A percentile compares a stretch with the other conserved stretches of the same genome.
phyloP scores from a whole-genome alignment of 495 filamentous ascomycete genomes.

The Daldinia concentrica region DNA sequence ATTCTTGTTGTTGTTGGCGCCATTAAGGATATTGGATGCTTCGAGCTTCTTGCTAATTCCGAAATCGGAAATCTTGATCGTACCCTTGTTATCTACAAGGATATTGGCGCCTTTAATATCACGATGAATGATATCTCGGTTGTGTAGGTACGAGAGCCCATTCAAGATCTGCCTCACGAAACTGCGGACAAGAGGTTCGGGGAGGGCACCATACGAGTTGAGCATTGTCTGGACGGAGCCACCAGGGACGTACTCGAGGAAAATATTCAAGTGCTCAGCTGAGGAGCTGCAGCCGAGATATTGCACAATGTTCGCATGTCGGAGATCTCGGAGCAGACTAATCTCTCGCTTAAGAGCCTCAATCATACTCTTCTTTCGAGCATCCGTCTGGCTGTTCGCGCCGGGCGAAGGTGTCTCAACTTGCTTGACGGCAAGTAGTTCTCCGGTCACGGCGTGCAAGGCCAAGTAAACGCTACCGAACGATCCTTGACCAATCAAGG shows the following conservation, averaged over 20 bases:
- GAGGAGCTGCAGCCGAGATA: constrained; percentile 95
- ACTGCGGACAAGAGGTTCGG: constrained; percentile 92
- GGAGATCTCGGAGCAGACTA: constrained; percentile 88
- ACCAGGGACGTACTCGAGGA: constrained; percentile 98
- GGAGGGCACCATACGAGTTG: constrained; percentile 94
- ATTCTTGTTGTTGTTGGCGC: constrained; percentile 70
- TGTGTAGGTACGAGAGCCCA: constrained; percentile 95
- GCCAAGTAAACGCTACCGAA: constrained; percentile 98
- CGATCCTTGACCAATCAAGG: constrained; percentile 93
- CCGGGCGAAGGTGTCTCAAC: constrained; percentile 89
- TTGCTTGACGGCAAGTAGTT: constrained; percentile 98
- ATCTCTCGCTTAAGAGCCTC: constrained; percentile 97
- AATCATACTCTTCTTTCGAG: constrained; percentile 96
- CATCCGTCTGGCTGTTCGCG: constrained; percentile 80
- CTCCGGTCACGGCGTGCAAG: constrained; percentile 95
- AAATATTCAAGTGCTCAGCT: constrained; percentile 95
- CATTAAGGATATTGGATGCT: constrained; percentile 68
- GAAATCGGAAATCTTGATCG: constrained; percentile 99
- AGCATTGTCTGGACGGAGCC: constrained; percentile 98
- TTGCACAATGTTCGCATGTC: constrained; percentile 97
- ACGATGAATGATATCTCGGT: constrained; percentile 94
- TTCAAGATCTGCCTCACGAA: constrained; percentile 96
- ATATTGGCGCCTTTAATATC: constrained; percentile 99
- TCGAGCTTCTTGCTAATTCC: constrained; percentile 98
- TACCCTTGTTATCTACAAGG: constrained; percentile 98